These are phyloP conservation scores for Boletus coccyginus DNA, from an alignment of 768 basidiomycete genomes.

Conservation along the genomic window DNA sequence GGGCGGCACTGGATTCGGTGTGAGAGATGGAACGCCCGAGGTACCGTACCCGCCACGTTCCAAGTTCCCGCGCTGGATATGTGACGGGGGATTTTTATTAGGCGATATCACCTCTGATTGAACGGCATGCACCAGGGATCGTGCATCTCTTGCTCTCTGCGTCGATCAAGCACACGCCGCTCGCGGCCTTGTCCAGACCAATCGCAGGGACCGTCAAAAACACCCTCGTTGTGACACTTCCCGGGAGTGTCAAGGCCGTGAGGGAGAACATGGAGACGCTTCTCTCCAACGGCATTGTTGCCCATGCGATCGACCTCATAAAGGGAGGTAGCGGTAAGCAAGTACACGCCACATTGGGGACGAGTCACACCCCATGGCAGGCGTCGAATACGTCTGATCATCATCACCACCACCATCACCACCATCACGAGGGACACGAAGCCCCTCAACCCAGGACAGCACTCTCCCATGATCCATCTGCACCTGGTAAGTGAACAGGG, in stretches of 20 bases:
- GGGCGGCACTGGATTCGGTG: slow-evolving; percentile 86
- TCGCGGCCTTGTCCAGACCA: slow-evolving; percentile 81
- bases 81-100: slow-evolving; percentile 18
- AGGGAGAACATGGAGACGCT: slow-evolving; percentile 70
- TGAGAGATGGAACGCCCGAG: slow-evolving; percentile 81
- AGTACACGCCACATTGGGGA: slow-evolving; percentile 53
- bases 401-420: slow-evolving; percentile 28
- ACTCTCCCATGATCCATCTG: slow-evolving; percentile 68
- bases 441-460: slow-evolving; percentile 54
- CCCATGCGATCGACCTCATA: slow-evolving; percentile 72
- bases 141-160: slow-evolving; percentile 68
- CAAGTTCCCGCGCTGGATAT: not conserved
- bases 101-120: slow-evolving; percentile 63
- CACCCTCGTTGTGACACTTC: slow-evolving; percentile 75
- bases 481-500: slow-evolving; percentile 48
- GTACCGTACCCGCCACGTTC: slow-evolving; percentile 33
- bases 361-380: slow-evolving; percentile 20
- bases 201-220: slow-evolving; percentile 69
- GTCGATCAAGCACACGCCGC: slow-evolving; percentile 71
- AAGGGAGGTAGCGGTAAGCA: slow-evolving; percentile 61
- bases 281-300: slow-evolving; percentile 53
- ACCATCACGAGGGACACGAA: slow-evolving; percentile 41
- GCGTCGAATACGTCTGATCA: slow-evolving; percentile 23
- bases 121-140: slow-evolving; percentile 66
- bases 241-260: slow-evolving; percentile 84